phyloP scores from a whole-genome alignment of 2,329 filamentous ascomycete genomes.

The Trichophyton benhamiae region DNA sequence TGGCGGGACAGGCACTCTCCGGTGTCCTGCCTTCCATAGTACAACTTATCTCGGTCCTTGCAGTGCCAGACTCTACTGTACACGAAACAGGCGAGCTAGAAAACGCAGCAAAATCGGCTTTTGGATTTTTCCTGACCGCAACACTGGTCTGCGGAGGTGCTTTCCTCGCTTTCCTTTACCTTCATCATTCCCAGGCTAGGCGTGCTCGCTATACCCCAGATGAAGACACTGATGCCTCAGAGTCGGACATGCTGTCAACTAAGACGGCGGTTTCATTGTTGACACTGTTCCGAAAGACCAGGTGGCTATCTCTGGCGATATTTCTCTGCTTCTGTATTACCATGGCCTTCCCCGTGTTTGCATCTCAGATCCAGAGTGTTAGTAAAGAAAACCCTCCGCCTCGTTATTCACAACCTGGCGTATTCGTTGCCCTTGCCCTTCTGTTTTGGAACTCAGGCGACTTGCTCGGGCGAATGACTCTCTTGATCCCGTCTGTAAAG shows the following conservation, averaged over 20 bases:
- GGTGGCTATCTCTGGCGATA: slow-evolving; percentile 63
- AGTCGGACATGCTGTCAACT: slow-evolving; percentile 1
- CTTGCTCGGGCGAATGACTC: slow-evolving; percentile 59
- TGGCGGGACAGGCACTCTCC: slow-evolving; percentile 85
- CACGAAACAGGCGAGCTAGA: slow-evolving; percentile 25
- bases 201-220: slow-evolving; percentile 9
- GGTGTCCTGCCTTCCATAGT: slow-evolving; percentile 80
- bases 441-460: slow-evolving; percentile 91
- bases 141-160: slow-evolving; percentile 60
- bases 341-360: slow-evolving; percentile 95
- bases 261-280: slow-evolving; percentile 47
- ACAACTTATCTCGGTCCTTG: slow-evolving; percentile 72
- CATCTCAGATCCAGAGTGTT: slow-evolving; percentile 50
- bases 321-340: slow-evolving; percentile 71
- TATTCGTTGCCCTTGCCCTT: slow-evolving; percentile 83
- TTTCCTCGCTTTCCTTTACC: slow-evolving; percentile 60
- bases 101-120: slow-evolving; percentile 57
- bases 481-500: slow-evolving; percentile 44
- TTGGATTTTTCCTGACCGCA: slow-evolving; percentile 83
- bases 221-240: slow-evolving; percentile 24
- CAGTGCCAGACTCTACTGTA: slow-evolving; percentile 40
- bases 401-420: slow-evolving; percentile 53
- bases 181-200: slow-evolving; percentile 45
- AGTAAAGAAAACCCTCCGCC: slow-evolving; percentile 35
- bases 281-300: slow-evolving; percentile 62